Percentiles rank a stretch among this genome's conserved stretches.
Conservation (phyloP, 2,329 filamentous ascomycete genomes). For the Hirsutella thompsonii region DNA sequence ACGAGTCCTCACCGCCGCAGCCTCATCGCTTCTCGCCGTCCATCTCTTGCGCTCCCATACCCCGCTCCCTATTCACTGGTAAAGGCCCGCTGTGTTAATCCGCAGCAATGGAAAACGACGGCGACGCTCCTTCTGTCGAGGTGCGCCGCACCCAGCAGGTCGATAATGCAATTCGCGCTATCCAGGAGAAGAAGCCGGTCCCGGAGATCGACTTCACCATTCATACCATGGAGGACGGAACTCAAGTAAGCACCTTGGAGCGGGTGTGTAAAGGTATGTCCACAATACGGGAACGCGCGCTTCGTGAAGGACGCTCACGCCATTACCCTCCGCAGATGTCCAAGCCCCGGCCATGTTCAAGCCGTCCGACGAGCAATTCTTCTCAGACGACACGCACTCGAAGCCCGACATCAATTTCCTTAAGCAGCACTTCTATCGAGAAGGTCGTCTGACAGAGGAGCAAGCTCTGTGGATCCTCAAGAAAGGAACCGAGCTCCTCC, state of each 20-base stretch:
- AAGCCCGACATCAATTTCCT: slow-evolving; percentile 92
- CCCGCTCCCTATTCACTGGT: too few relatives aligned
- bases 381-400: slow-evolving; percentile 67
- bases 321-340: slow-evolving; percentile 63
- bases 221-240: slow-evolving; percentile 96
- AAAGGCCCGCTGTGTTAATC: slow-evolving; percentile 1
- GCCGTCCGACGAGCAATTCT: slow-evolving; percentile 90
- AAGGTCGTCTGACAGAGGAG: slow-evolving; percentile 92
- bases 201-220: slow-evolving; percentile 98
- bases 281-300: not conserved
- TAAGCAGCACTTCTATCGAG: slow-evolving; percentile 96
- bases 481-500: slow-evolving; percentile 75
- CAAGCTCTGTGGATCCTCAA: slow-evolving; percentile 93
- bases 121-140: slow-evolving; percentile 21
- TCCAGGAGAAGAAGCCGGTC: slow-evolving; percentile 86
- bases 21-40: not conserved
- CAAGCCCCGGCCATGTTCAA: slow-evolving; percentile 92
- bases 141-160: slow-evolving; percentile 49
- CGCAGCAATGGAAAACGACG: slow-evolving; percentile 36
- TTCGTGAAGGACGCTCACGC: not conserved
- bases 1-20: too few relatives aligned
- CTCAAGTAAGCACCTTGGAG: slow-evolving; percentile 88
- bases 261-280: slow-evolving; percentile 91
- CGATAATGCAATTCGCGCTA: slow-evolving; percentile 83
- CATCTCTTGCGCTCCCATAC: too few relatives aligned